These are phyloP conservation scores for Aspergillus hiratsukae DNA, from an alignment of 2,329 filamentous ascomycete genomes.

Conservation along the genomic window DNA sequence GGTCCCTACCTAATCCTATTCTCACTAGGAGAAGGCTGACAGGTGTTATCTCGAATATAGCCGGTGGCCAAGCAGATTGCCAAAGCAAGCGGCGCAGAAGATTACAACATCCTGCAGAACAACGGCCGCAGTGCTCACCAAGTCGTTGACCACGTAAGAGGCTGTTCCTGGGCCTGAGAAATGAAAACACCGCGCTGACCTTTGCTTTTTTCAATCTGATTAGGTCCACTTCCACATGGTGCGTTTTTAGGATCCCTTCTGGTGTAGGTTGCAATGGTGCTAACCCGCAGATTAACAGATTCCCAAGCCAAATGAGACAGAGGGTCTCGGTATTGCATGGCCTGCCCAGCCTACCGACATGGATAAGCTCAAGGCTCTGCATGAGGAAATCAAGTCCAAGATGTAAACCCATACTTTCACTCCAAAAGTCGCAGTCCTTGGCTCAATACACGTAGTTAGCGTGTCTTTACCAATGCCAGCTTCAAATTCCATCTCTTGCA, in stretches of 20 bases:
- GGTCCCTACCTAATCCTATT: neutral
- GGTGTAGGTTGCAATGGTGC: neutral
- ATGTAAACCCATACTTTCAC: conserved; percentile 55
- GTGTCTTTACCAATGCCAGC: neutral
- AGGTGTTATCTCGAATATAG: conserved; percentile 30
- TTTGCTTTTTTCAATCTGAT: neutral
- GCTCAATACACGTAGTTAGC: neutral
- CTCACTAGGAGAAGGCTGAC: conserved; percentile 4
- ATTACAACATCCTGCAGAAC: conserved; percentile 97
- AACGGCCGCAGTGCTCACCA: conserved; percentile 91
- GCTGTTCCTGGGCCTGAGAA: neutral
- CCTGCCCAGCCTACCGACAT: conserved; percentile 71
- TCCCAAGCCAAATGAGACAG: conserved; percentile 79
- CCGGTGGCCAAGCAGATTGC: conserved; percentile 85
- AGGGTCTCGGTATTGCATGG: conserved; percentile 80
- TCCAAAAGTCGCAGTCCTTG: neutral
- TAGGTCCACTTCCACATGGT: conserved; percentile 94
- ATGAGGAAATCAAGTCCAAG: conserved; percentile 82
- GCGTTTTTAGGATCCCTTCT: conserved; percentile 25
- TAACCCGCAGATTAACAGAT: conserved; percentile 54
- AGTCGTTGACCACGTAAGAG: conserved; percentile 78
- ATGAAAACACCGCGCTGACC: conserved; percentile 1
- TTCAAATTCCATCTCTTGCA: neutral
- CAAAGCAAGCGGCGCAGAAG: conserved; percentile 64
- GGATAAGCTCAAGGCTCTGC: conserved; percentile 73